Conservation (phyloP, 176 grass and related monocot species). For the Phyllostachys edulis region DNA sequence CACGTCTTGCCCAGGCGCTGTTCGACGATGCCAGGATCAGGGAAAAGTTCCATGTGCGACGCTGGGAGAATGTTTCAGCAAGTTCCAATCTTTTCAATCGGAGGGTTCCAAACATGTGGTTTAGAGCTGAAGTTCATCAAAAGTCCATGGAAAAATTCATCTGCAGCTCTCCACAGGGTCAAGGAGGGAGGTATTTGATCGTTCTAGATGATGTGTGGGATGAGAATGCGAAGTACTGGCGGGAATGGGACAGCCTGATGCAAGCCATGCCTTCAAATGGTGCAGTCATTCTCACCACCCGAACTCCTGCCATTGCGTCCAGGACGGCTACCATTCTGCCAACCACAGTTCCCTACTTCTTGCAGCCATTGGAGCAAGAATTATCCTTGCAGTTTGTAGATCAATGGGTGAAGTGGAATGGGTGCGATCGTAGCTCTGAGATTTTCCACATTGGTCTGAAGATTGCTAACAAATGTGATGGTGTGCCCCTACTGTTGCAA, state of each 20-base stretch:
- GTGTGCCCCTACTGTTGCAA: not conserved
- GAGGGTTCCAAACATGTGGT: no score
- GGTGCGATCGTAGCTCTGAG: no score
- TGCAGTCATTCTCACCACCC: not conserved
- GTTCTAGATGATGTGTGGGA: constrained; percentile 31
- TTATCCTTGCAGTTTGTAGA: not conserved
- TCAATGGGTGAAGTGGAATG: no score
- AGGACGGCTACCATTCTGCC: not conserved
- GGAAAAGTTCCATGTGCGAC: not conserved
- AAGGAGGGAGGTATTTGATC: not conserved
- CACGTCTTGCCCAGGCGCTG: not conserved
- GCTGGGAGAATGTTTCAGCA: not conserved
- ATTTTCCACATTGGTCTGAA: not conserved
- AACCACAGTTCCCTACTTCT: not conserved
- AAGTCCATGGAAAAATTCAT: no score
- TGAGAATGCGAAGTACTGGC: not conserved
- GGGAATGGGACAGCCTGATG: not conserved
- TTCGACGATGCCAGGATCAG: not conserved
- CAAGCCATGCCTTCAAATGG: not conserved
- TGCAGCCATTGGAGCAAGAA: not conserved
- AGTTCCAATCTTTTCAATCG: not conserved
- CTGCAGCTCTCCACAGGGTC: no score
- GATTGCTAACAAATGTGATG: not conserved
- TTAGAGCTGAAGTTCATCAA: no score
- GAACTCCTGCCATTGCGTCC: not conserved